Base-by-base conservation (phyloP, 768 basidiomycete species). In the Sporobolomyces roseus region DNA sequence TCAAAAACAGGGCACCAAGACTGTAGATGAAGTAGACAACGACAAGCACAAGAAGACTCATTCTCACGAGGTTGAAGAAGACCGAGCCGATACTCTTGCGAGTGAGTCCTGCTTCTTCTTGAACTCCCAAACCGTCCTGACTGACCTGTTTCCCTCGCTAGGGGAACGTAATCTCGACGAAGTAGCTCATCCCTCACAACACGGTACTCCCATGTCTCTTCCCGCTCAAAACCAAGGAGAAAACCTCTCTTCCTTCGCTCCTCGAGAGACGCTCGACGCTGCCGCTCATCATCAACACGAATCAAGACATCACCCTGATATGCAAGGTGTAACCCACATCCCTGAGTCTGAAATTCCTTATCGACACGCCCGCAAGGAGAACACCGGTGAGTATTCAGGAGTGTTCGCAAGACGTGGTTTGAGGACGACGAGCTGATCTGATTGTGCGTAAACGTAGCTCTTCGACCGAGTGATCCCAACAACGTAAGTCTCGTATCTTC, bases 241-340 rank as follows among this genome's bases (percentile, higher is more conserved):
- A 30, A n/a, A n/a, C n/a, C 68, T 65, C 35, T 64, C 63, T 3
- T 54, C 45, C 19, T 19, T 69, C 17, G 58, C 63, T 30, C 68
- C 61, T 25, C 68, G 68, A 32, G 46, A 36, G 3, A 17, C 68
- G 35, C 59, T 69, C 33, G 51, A 36, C 25, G 68, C 54, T 9
- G 68, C 63, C 0, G 68, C 63, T 1, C 32, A 69, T 16, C 48
- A 45, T 16, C 4, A 50, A 13, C 45, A 61, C 45, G 45, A 58
- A 5, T 2, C 21, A 29, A 27, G n/a, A 51, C 63, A 61, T 21
- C 36, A 32, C 23, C 68, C 68, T 6, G 68, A 69, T 27, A 13
- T 64, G 14, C 17, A 38, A 5, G 43, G 51, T 9, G 63, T 49
- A 4, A 64, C 68, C 43, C 68, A 69, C 46, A 61, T 69, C 30